These are phyloP conservation scores for Cornus florida DNA, from an alignment of 148 eudicot species.

Conservation along the genomic window DNA sequence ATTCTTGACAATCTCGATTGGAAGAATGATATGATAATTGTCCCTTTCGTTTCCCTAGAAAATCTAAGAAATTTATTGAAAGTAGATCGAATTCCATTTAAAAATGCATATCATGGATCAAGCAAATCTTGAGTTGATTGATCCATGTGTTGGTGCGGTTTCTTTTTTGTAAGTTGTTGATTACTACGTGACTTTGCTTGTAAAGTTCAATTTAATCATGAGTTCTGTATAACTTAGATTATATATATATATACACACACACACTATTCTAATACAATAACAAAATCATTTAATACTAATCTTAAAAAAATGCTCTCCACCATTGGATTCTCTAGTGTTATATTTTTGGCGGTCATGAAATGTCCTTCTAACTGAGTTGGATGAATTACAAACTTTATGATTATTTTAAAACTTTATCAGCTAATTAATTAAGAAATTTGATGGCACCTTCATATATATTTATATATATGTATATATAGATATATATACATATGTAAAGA, in stretches of 20 bases:
- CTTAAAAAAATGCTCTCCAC: not conserved
- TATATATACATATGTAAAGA: too few species aligned
- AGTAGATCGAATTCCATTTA: not conserved
- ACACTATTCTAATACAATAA: not conserved
- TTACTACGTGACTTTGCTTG: conserved; percentile 14
- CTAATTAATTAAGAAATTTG: too few species aligned
- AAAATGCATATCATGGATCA: not conserved
- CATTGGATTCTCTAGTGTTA: conserved; percentile 5
- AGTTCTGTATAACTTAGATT: not conserved
- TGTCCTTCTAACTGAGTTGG: not conserved
- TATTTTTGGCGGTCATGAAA: not conserved
- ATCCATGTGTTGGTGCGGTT: conserved; percentile 10
- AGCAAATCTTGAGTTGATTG: not conserved
- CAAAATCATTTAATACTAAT: not conserved
- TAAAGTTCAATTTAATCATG: not conserved
- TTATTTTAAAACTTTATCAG: too few species aligned
- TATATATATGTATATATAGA: too few species aligned
- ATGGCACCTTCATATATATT: too few species aligned
- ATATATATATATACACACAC: too few species aligned
- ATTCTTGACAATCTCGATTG: too few species aligned
- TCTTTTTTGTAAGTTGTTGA: conserved; percentile 6
- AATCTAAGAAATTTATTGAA: too few species aligned
- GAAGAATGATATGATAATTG: too few species aligned
- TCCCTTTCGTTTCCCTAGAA: too few species aligned
- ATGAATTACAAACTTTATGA: not conserved